phyloP scores from a whole-genome alignment of 192 early-diverging fungal species.

The Backusella westeae region DNA sequence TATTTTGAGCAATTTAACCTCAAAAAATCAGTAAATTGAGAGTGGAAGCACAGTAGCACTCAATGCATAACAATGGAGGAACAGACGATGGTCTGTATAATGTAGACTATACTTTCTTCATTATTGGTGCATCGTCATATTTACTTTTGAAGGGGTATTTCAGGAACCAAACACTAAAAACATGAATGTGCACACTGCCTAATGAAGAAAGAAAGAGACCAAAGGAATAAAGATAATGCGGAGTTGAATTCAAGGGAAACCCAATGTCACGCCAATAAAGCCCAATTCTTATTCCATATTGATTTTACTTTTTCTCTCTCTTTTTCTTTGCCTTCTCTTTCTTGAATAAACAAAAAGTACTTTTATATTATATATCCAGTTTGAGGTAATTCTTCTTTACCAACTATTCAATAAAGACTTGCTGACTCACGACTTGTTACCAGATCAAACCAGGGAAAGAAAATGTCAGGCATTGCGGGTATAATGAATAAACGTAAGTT shows the following conservation, averaged over 20 bases:
- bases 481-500: conserved; percentile 1
- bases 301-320: not conserved
- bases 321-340: not conserved
- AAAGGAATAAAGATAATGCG: not conserved
- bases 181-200: no score
- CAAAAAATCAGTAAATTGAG: no score
- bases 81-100: no score
- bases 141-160: no score
- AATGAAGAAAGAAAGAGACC: no score
- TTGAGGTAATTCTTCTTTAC: not conserved
- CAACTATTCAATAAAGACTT: not conserved
- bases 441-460: not conserved
- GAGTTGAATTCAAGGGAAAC: not conserved
- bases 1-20: no score
- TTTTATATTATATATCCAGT: not conserved
- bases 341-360: not conserved
- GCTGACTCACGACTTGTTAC: not conserved
- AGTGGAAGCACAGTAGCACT: no score
- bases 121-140: no score
- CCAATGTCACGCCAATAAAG: not conserved
- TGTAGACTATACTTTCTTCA: no score
- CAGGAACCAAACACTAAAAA: no score
- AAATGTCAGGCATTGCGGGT: conserved; percentile 1
- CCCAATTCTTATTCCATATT: not conserved
- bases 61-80: no score